Evolutionary conservation across 768 basidiomycete species (phyloP).

Genomic region (Hericium alpestre): DNA sequence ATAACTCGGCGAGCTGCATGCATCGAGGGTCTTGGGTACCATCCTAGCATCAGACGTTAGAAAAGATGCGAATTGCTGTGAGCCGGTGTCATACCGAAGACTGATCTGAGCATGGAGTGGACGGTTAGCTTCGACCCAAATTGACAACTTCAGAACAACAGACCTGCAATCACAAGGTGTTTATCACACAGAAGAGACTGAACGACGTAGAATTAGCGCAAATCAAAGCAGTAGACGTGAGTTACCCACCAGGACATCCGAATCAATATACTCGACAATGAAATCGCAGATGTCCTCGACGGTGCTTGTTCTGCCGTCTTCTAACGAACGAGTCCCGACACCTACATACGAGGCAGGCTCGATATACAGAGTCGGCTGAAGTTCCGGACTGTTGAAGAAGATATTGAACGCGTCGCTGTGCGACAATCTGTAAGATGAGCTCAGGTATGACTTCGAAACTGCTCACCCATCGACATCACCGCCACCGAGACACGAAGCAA

Average conservation of each 20-base stretch:
- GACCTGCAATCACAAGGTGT: constrained; percentile 63
- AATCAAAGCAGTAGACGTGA: too few species aligned
- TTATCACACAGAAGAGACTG: constrained; percentile 63
- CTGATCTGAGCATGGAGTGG: constrained; percentile 39
- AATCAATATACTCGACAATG: constrained; percentile 74
- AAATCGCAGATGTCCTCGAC: constrained; percentile 72
- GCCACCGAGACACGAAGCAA: constrained; percentile 61
- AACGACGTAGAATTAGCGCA: background rate
- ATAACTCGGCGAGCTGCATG: constrained; percentile 46
- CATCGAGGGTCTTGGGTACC: constrained; percentile 55
- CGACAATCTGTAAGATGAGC: background rate
- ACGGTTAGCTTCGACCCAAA: background rate
- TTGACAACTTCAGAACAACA: constrained; percentile 11
- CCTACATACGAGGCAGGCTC: constrained; percentile 41
- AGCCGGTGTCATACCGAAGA: constrained; percentile 37
- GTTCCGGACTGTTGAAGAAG: constrained; percentile 35
- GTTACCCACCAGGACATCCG: constrained; percentile 58
- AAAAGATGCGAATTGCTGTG: background rate
- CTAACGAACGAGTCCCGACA: constrained; percentile 12
- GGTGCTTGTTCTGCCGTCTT: constrained; percentile 31
- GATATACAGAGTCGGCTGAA: constrained; percentile 44
- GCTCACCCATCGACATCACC: constrained; percentile 74
- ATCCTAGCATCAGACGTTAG: constrained; percentile 25
- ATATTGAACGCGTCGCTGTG: constrained; percentile 57
- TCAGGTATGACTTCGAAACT: background rate